These are phyloP conservation scores for Dictyostelium intermedium DNA, from an alignment of 78 protist genomes.

Conservation along the genomic window DNA sequence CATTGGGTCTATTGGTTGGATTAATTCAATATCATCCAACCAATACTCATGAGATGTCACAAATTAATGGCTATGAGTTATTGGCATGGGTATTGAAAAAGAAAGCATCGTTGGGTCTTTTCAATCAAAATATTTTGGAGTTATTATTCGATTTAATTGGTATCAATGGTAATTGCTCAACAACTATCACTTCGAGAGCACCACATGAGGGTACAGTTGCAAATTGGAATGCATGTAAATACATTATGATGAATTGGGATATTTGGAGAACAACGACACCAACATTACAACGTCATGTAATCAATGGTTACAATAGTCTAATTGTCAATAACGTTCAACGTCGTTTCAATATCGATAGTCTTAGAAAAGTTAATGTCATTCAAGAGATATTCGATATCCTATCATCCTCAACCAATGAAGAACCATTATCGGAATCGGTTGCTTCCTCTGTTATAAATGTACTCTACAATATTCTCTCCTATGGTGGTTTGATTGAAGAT, in stretches of 20 bases:
- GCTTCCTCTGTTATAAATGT: slow-evolving; percentile 20
- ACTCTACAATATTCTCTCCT: slow-evolving; percentile 14
- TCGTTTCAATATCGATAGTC: slow-evolving; percentile 27
- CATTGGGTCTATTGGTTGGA: slow-evolving; percentile 39
- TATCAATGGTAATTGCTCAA: slow-evolving; percentile 24
- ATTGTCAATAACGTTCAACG: slow-evolving; percentile 32
- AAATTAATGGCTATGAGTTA: slow-evolving; percentile 58
- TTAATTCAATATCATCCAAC: slow-evolving; percentile 69
- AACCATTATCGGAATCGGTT: slow-evolving; percentile 5
- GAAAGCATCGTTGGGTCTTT: neutral
- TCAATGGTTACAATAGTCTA: slow-evolving; percentile 56
- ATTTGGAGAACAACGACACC: slow-evolving; percentile 28
- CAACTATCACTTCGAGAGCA: neutral
- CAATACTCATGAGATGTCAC: slow-evolving; percentile 70
- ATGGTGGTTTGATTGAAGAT: slow-evolving; percentile 37
- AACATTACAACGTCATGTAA: neutral
- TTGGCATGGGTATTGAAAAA: slow-evolving; percentile 48
- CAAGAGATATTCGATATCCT: slow-evolving; percentile 62
- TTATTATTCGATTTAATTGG: slow-evolving; percentile 51
- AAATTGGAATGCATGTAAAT: slow-evolving; percentile 75
- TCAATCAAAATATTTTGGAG: slow-evolving; percentile 11
- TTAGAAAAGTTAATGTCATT: slow-evolving; percentile 44
- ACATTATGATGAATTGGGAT: slow-evolving; percentile 39
- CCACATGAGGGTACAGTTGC: slow-evolving; percentile 65
- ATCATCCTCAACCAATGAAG: neutral